Evolutionary conservation across 148 eudicot species (phyloP).

Genomic region (Bassia scoparia): DNA sequence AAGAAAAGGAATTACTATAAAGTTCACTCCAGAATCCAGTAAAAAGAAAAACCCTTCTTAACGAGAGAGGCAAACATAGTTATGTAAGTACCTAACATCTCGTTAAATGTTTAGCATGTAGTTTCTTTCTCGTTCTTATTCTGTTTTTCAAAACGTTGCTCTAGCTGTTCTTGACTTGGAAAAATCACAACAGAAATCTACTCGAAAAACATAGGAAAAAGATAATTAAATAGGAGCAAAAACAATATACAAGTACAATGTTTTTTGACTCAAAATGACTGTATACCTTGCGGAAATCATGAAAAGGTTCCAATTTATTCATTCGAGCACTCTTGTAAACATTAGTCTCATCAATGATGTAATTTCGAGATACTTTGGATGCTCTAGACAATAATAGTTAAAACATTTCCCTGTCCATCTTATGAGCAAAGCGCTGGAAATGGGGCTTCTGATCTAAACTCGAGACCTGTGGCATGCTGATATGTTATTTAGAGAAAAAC

Average conservation of each 20-base stretch:
- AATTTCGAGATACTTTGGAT: constrained; percentile 47
- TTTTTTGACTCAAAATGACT: not conserved
- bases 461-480: no score
- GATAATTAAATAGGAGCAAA: not conserved
- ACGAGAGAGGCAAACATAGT: not conserved
- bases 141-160: constrained; percentile 44
- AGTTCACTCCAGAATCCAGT: not conserved
- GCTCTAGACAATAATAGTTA: constrained; percentile 52
- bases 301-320: constrained; percentile 62
- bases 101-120: constrained; percentile 44
- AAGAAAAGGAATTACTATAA: not conserved
- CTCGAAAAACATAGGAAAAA: not conserved
- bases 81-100: constrained; percentile 52
- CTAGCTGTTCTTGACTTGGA: constrained; percentile 50
- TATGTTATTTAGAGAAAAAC: no score
- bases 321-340: constrained; percentile 62
- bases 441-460: no score
- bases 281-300: constrained; percentile 42
- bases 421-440: no score
- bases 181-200: constrained; percentile 67
- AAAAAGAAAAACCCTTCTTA: not conserved
- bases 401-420: no score
- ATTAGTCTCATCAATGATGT: constrained; percentile 66
- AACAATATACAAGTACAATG: not conserved
- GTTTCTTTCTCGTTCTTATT: constrained; percentile 64